These are phyloP conservation scores for Yamadazyma trypodendri DNA, from an alignment of 1,139 yeast genomes.

Conservation along the genomic window DNA sequence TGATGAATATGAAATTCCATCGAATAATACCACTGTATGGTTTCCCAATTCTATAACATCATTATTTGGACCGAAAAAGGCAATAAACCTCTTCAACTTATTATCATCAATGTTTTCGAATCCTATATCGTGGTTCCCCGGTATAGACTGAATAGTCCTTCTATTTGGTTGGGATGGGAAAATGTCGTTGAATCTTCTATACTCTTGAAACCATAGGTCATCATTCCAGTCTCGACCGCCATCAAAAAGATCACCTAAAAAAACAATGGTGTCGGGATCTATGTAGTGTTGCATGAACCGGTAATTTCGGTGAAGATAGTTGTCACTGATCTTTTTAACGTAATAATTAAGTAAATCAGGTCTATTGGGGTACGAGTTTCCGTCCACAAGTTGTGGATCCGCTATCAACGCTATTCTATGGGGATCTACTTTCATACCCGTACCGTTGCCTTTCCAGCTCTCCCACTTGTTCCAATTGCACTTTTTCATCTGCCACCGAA, in stretches of 20 bases:
- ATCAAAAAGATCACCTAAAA: slow-evolving; percentile 89
- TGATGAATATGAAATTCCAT: slow-evolving; percentile 73
- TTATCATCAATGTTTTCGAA: slow-evolving; percentile 66
- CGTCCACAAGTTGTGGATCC: slow-evolving; percentile 91
- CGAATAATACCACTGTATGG: slow-evolving; percentile 74
- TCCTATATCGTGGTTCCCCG: slow-evolving; percentile 97
- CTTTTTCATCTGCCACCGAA: slow-evolving; percentile 40
- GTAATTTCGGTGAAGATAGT: slow-evolving; percentile 79
- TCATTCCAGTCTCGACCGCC: slow-evolving; percentile 88
- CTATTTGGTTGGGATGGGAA: slow-evolving; percentile 54
- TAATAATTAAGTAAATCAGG: slow-evolving; percentile 45
- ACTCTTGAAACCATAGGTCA: slow-evolving; percentile 69
- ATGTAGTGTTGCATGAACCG: slow-evolving; percentile 54
- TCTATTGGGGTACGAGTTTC: slow-evolving; percentile 63
- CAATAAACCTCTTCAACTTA: slow-evolving; percentile 58
- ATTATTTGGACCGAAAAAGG: slow-evolving; percentile 72
- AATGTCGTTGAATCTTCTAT: slow-evolving; percentile 60
- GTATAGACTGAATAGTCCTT: slow-evolving; percentile 58
- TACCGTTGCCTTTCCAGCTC: slow-evolving; percentile 33
- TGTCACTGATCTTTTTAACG: slow-evolving; percentile 58
- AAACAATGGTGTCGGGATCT: slow-evolving; percentile 74
- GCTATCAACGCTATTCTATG: slow-evolving; percentile 75
- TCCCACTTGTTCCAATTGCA: slow-evolving; percentile 75
- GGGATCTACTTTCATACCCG: slow-evolving; percentile 27
- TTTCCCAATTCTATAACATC: slow-evolving; percentile 60